A percentile compares a stretch with the other conserved stretches of the same genome.
These are phyloP conservation scores for Gardenia jasminoides DNA, from an alignment of 257 asterid genomes.

Conservation along the genomic window DNA sequence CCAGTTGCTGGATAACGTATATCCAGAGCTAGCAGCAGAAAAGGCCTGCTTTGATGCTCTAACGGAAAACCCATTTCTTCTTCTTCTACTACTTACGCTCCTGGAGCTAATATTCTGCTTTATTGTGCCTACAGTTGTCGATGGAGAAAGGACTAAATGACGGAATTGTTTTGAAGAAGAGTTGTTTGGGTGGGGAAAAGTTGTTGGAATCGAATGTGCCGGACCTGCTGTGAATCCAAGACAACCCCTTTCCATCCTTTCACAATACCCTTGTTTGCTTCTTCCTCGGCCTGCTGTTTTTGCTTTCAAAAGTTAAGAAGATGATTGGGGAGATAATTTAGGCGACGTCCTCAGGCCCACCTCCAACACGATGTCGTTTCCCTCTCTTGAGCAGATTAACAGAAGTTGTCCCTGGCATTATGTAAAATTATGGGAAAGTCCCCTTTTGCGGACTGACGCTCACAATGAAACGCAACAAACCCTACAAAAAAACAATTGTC, in stretches of 20 bases:
- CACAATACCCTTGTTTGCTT: slow-evolving; percentile 2
- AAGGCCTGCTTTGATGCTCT: slow-evolving; percentile 41
- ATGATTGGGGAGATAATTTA: background rate
- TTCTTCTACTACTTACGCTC: background rate
- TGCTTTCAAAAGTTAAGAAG: no score
- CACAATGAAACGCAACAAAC: background rate
- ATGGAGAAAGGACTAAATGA: slow-evolving; percentile 1
- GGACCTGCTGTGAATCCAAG: slow-evolving; percentile 37
- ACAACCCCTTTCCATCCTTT: slow-evolving; percentile 43
- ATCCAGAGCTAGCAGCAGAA: slow-evolving; percentile 8
- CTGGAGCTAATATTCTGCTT: background rate
- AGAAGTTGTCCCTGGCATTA: background rate
- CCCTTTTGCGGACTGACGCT: background rate
- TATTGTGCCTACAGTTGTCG: background rate
- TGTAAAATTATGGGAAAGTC: background rate
- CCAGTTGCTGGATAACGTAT: slow-evolving; percentile 54
- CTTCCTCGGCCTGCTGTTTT: background rate
- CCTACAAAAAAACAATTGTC: background rate
- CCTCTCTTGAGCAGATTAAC: background rate
- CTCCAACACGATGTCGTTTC: background rate
- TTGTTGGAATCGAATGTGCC: slow-evolving; percentile 29
- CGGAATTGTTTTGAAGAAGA: slow-evolving; percentile 14
- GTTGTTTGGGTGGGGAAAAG: slow-evolving; percentile 18
- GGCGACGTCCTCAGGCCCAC: background rate
- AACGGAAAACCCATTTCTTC: slow-evolving; percentile 26